Evolutionary conservation across 495 filamentous ascomycete genomes (phyloP).

Genomic region (Tuber borchii): DNA sequence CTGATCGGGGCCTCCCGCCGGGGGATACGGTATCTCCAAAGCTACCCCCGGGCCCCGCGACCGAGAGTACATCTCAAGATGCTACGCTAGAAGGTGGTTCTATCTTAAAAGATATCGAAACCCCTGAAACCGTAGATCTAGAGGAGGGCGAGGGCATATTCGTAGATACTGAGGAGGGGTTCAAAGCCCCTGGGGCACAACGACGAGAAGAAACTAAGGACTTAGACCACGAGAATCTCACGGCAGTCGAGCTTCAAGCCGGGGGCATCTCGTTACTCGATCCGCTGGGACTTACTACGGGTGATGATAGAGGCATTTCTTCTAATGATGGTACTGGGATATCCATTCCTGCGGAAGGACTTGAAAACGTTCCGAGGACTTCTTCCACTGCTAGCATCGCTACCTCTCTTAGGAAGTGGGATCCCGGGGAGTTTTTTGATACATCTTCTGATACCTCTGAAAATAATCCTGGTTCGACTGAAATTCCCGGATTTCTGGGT

Average conservation of each 20-base stretch:
- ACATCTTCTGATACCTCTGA: not conserved
- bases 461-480: not conserved
- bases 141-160: not conserved
- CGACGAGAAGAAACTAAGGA: not conserved
- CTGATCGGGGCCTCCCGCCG: not conserved
- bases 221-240: not conserved
- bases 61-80: not conserved
- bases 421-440: not conserved
- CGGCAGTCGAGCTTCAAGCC: not conserved
- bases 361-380: not conserved
- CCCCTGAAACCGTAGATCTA: not conserved
- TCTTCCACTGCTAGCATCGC: not conserved
- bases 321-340: not conserved
- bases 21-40: not conserved
- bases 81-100: not conserved
- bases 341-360: not conserved
- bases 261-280: not conserved
- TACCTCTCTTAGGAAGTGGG: not conserved
- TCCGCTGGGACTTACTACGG: not conserved
- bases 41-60: not conserved
- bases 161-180: not conserved
- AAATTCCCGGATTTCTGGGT: not conserved
- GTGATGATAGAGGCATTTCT: not conserved
- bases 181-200: not conserved
- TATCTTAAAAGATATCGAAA: not conserved